These are phyloP conservation scores for Penicillium riverlandense DNA, from an alignment of 495 filamentous ascomycete species.

Conservation along the genomic window DNA sequence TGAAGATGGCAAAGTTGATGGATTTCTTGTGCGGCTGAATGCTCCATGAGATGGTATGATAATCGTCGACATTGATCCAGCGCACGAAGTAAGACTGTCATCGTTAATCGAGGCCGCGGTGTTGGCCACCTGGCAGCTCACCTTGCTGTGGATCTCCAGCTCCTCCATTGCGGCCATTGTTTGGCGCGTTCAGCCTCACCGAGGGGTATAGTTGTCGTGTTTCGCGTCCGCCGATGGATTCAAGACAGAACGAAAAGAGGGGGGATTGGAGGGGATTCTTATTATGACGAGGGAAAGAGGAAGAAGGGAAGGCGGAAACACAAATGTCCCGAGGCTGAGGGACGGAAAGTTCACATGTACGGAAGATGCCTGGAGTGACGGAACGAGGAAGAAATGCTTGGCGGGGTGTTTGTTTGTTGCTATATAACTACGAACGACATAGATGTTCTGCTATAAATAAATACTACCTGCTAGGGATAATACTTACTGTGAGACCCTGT, in stretches of 20 bases:
- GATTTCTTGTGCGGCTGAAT: slow-evolving; percentile 96
- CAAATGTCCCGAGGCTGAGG: slow-evolving; percentile 14
- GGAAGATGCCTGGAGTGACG: not conserved
- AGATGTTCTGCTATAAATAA: too few relatives aligned
- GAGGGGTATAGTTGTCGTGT: slow-evolving; percentile 2
- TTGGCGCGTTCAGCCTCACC: slow-evolving; percentile 12
- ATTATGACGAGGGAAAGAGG: not conserved
- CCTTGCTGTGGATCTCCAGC: slow-evolving; percentile 96
- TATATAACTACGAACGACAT: too few relatives aligned
- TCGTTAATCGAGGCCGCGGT: not conserved
- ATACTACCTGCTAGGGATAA: too few relatives aligned
- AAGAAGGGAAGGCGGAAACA: slow-evolving; percentile 4
- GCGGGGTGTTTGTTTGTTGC: too few relatives aligned
- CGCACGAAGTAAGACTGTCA: slow-evolving; percentile 89
- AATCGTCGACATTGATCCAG: slow-evolving; percentile 85
- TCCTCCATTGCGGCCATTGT: slow-evolving; percentile 93
- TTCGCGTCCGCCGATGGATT: too few relatives aligned
- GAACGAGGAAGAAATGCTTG: too few relatives aligned
- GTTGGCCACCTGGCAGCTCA: slow-evolving; percentile 31
- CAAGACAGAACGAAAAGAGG: too few relatives aligned
- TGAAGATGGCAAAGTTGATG: slow-evolving; percentile 95
- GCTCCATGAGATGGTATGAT: slow-evolving; percentile 94
- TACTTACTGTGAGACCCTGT: too few relatives aligned
- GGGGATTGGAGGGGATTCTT: not conserved
- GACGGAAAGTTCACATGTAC: slow-evolving; percentile 6